Conservation (phyloP, 148 eudicot genomes). For the Rhododendron williamsianum region DNA sequence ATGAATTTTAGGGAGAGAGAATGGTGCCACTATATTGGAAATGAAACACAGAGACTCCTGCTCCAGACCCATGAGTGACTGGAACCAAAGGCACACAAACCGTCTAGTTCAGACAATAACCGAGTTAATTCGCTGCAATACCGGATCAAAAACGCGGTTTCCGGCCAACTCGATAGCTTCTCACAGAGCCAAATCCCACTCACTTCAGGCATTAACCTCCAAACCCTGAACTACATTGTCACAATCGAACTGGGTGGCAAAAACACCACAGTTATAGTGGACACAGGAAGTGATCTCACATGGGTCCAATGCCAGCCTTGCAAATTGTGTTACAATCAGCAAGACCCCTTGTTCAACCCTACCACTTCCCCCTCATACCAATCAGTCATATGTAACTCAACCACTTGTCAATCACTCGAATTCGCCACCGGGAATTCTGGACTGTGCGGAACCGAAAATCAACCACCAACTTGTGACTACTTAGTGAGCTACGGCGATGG, state of each 20-base stretch:
- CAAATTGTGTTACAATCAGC: slow-evolving; percentile 55
- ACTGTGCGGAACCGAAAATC: slow-evolving; percentile 16
- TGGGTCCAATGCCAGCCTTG: slow-evolving; percentile 93
- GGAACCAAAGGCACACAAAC: slow-evolving; percentile 32
- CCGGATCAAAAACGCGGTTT: slow-evolving; percentile 25
- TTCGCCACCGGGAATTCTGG: slow-evolving; percentile 39
- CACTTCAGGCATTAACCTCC: slow-evolving; percentile 54
- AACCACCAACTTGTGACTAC: slow-evolving; percentile 42
- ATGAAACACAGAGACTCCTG: slow-evolving; percentile 56
- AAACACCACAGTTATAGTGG: slow-evolving; percentile 63
- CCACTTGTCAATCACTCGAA: slow-evolving; percentile 37
- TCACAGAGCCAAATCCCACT: slow-evolving; percentile 53
- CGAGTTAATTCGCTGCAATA: slow-evolving; percentile 55
- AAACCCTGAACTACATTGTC: slow-evolving; percentile 74
- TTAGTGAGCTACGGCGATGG: slow-evolving; percentile 72
- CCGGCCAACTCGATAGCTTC: slow-evolving; percentile 18
- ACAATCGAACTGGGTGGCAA: slow-evolving; percentile 54
- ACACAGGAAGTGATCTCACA: slow-evolving; percentile 83
- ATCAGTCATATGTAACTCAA: slow-evolving; percentile 42
- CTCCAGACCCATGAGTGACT: slow-evolving; percentile 20
- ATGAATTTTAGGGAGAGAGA: slow-evolving; percentile 28
- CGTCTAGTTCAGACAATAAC: slow-evolving; percentile 36
- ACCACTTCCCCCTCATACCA: slow-evolving; percentile 39
- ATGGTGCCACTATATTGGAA: slow-evolving; percentile 58
- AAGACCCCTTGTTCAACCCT: slow-evolving; percentile 65